These are phyloP conservation scores for Stygiomarasmius scandens DNA, from an alignment of 1,284 basidiomycete genomes.

Conservation along the genomic window DNA sequence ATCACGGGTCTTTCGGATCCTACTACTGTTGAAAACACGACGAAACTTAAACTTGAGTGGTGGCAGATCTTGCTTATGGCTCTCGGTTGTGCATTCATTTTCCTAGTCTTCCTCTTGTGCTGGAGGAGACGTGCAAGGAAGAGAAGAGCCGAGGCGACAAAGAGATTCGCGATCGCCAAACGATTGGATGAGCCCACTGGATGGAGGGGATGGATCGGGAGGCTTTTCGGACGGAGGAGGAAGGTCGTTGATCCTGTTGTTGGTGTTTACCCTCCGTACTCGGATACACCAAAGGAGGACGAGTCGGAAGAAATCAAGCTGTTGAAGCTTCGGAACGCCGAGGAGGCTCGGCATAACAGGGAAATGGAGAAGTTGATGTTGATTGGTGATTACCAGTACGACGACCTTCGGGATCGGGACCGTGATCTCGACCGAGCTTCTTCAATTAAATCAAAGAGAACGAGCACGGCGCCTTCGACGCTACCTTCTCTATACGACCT, in stretches of 20 bases:
- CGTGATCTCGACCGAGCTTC: too few relatives aligned
- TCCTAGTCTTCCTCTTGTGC: constrained; percentile 62
- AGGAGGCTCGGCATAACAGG: constrained; percentile 51
- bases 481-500: constrained; percentile 38
- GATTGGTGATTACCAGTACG: constrained; percentile 48
- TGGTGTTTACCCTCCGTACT: constrained; percentile 16
- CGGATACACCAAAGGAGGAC: constrained; percentile 34
- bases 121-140: constrained; percentile 73
- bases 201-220: constrained; percentile 58
- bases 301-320: constrained; percentile 34
- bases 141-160: constrained; percentile 65
- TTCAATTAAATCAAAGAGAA: constrained; percentile 28
- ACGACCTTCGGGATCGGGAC: constrained; percentile 24
- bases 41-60: constrained; percentile 50
- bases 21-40: constrained; percentile 34
- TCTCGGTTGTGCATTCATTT: constrained; percentile 77
- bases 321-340: constrained; percentile 46
- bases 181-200: constrained; percentile 43
- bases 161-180: constrained; percentile 64
- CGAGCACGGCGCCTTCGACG: constrained; percentile 38
- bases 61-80: constrained; percentile 85
- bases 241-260: constrained; percentile 42
- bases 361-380: constrained; percentile 48
- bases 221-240: constrained; percentile 49
- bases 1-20: constrained; percentile 57